Evolutionary conservation across 768 basidiomycete species (phyloP), one percentile per base, ranked within the genome.

Genomic region (Calocybe gangraenosa): DNA sequence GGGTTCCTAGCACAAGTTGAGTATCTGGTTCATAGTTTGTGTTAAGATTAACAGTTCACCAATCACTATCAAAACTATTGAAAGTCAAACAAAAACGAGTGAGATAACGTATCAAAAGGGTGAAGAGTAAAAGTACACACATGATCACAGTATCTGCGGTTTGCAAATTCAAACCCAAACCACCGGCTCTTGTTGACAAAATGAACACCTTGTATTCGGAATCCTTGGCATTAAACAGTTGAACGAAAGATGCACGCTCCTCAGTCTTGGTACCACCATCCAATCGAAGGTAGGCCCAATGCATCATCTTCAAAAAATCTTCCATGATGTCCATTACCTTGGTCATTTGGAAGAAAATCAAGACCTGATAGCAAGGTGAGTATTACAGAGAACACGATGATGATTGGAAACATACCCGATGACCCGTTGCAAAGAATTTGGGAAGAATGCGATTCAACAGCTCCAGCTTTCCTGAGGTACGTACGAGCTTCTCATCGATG

Each of bases 311-410:
- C 58, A 96, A 67, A 58, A 93, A 97, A 58, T 97, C 94, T 57
- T 92, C 91, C 82, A 95, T 92, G 61, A 96, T 93, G 51, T 95
- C 91, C 94, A 98, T 96, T 56, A 97, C 92, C 59, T 92, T 90
- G 13, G 94, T 97, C 96, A 98, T 97, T 67, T 99, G 96, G 84
- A 98, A 98, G 81, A 99, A 98, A 56, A 99, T 97, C 46, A 99
- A 81, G 37, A 95, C 91, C 88, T 92, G 52, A 0, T 45, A 20
- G 37, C 23, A 28, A 40, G 11, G 45, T 39, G 35, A 45, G 31
- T 40, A 49, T 34, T 7, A 37, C 47, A 40, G 19, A 37, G 25
- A 35, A n/a, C 34, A 19, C 7, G 18, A 35, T 17, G 23, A 20
- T 4, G 43, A 32, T 11, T 18, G 42, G 49, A 9, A 28, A 53